Evolutionary conservation across 352 stramenopile genomes (phyloP).

Genomic region (Peronospora belbahrii): DNA sequence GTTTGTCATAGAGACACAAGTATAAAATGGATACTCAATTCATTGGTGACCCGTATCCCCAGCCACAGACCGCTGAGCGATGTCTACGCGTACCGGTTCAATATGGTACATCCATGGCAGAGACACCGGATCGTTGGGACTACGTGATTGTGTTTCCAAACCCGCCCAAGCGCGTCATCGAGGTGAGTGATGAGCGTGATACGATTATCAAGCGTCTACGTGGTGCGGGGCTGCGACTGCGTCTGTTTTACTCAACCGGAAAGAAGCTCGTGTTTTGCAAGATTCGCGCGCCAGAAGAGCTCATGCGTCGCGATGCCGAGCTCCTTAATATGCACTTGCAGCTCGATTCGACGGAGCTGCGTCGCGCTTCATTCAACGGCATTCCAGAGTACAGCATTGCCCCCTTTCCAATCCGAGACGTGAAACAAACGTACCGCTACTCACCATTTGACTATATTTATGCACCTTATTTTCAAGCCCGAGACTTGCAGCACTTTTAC

Average conservation of each 20-base stretch:
- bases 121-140: conserved; percentile 51
- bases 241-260: conserved; percentile 65
- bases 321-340: conserved; percentile 69
- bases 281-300: conserved; percentile 66
- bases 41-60: conserved; percentile 19
- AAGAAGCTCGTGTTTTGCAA: conserved; percentile 76
- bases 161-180: conserved; percentile 49
- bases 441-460: conserved; percentile 83
- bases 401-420: conserved; percentile 73
- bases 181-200: conserved; percentile 57
- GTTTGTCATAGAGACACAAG: neutral
- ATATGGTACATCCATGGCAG: conserved; percentile 38
- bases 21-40: neutral
- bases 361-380: conserved; percentile 53
- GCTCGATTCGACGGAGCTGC: conserved; percentile 54
- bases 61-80: conserved; percentile 29
- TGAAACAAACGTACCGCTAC: conserved; percentile 72
- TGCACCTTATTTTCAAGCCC: conserved; percentile 65
- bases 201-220: conserved; percentile 71
- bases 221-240: conserved; percentile 51
- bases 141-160: conserved; percentile 84
- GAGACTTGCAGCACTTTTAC: conserved; percentile 64
- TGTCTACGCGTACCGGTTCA: conserved; percentile 30
- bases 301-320: conserved; percentile 62
- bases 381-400: conserved; percentile 66